Base-by-base conservation (phyloP, 495 filamentous ascomycete species). In the Patellaria atrata region DNA sequence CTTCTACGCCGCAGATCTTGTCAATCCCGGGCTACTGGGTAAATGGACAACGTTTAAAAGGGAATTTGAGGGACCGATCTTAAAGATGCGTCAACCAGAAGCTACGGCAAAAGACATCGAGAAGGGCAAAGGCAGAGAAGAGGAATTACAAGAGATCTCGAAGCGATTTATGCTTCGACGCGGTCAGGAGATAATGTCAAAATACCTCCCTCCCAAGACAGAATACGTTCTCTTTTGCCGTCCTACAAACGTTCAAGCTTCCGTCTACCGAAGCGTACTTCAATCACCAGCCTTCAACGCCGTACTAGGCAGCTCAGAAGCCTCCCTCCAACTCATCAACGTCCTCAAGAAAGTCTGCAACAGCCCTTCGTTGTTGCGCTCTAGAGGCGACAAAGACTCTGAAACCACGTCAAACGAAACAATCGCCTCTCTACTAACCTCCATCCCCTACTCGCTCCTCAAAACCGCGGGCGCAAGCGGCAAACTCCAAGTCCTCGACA, bases 311-410 rank as follows among this genome's bases (percentile, higher is more conserved):
- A 78, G 64, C 41, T 56, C 75, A 0, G 75, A 82, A 38, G 65
- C 68, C n/a, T 71, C 76, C 8, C 60, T 87, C 1, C 71, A 81
- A 35, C 67, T 87, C 4, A 82, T 85, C 45, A 84, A 74, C 5
- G 64, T 84, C 22, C 60, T 87, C 9, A 87, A 84, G 54, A 85
- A 87, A 52, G 63, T 84, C 10, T 85, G 80, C 60, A 87, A 87
- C 51, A 79, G 76, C 30, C 79, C 80, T 1, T 75, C 68, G 0
- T 54, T 84, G 4, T 59, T 85, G 5, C 63, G 64, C 13, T 34
- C 35, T 2, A n/a, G n/a, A n/a, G n/a, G n/a, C n/a, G 49, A 61
- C 14, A 69, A 64, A 35, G 60, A 50, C 13, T 40, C 50, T 8
- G 55, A 53, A 11, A 48, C 53, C 22, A 43, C 55, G n/a, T 43